phyloP scores from a whole-genome alignment of 164 flowering plant species.

The Annona squamosa region DNA sequence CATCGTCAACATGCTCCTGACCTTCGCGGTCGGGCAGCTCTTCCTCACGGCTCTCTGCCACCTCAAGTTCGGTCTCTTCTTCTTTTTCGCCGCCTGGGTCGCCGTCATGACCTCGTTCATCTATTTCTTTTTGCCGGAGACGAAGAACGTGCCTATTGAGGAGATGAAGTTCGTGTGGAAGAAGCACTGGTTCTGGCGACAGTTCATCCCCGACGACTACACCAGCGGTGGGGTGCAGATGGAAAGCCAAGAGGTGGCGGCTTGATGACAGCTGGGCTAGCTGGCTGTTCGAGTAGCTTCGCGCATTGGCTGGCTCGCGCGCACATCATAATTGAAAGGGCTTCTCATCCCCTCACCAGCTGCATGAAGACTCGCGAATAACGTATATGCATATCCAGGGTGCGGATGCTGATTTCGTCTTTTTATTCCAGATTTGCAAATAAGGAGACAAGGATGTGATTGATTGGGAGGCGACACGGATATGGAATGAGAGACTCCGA shows the following conservation, averaged over 20 bases:
- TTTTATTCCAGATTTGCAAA: no score
- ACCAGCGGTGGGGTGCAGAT: background rate
- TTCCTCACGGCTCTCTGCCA: conserved; percentile 21
- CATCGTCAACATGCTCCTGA: conserved; percentile 18
- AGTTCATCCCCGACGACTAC: conserved; percentile 14
- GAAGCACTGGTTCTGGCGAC: conserved; percentile 25
- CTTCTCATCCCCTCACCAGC: no score
- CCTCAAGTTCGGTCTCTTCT: conserved; percentile 23
- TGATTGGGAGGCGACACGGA: no score
- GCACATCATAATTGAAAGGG: no score
- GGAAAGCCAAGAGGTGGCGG: background rate
- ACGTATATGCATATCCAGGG: no score
- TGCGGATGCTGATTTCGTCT: no score
- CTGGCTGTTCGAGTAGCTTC: no score
- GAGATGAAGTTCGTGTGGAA: conserved; percentile 22
- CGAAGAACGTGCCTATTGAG: conserved; percentile 21
- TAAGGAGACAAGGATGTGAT: no score
- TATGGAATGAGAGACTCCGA: no score
- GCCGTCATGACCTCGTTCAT: conserved; percentile 20
- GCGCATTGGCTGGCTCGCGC: no score
- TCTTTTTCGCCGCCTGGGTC: conserved; percentile 20
- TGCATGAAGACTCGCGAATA: no score
- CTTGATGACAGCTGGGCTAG: background rate
- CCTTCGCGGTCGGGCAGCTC: conserved; percentile 20
- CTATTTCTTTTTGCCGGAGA: conserved; percentile 22